Base-by-base conservation (phyloP, 306 rosid genomes). In the Cicer judaicum region DNA sequence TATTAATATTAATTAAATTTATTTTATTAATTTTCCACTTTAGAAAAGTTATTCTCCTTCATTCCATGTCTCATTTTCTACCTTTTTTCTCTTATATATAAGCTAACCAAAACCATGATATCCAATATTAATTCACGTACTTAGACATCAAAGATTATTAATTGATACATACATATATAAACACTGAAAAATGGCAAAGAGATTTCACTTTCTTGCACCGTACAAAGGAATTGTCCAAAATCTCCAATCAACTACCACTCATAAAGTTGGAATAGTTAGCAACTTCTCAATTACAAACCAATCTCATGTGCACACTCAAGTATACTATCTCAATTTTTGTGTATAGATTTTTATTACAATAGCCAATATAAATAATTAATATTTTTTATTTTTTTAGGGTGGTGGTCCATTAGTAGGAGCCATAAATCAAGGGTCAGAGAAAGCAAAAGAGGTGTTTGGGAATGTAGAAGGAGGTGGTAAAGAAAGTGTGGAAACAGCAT, bases 401-500 rank as follows among this genome's bases (percentile, higher is more conserved):
- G 80, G 44, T 60, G 79, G 67, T 7, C 54, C 82, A 67, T 7
- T 47, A 18, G 39, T 43, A 62, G 46, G 78, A 84, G 80, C 43
- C 34, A 38, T 6, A 59, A 59, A 55, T 87, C 78, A 78, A 61
- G 87, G 82, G 2, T 68, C 59, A 3, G 62, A 10, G 41, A 70
- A 83, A 65, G 81, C 81, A 34, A 15, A 57, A 1, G 87, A 85
- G 44, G 80, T 46, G 8, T 16, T 56, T 5, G 88, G 70, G 72
- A 79, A 42, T 59, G 47, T 77, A 8, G 81, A 70, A 9, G 81
- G 79, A 13, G 19, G 7, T 63, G 88, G 80, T 1, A 81, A 59
- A 78, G 82, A 78, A 29, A 77, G 62, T 0, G 67, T 73, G 74
- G 92, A 87, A 8, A 86, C 59, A 24, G 91, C 93, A 8, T 89